Base-by-base conservation (phyloP, 1,139 yeast genomes). In the Saccharomycopsis hybrid region DNA sequence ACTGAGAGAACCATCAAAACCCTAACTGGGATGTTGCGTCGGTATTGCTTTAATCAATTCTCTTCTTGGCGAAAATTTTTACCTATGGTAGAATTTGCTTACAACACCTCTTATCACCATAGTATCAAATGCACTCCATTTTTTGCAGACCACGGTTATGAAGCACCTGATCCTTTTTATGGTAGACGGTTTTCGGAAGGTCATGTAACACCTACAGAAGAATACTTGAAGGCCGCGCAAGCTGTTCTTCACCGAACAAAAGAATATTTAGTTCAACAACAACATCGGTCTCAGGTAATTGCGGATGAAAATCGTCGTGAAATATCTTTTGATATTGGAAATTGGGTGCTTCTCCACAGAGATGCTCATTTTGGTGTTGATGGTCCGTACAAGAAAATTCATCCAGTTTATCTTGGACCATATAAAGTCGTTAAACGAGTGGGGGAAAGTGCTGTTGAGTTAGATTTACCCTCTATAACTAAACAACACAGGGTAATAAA, bases 51-150 rank as follows among this genome's bases (percentile, higher is more conserved):
- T 7, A 13, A 18, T 38, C 29, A 29, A 7, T 25, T 25, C 24
- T 29, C 13, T 4, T 28, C 24, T 25, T 38, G 41, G 41, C 24
- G 41, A 9, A 29, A 38, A 3, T 38, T 38, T 11, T 29, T 38
- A 5, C 41, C 41, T 8, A 38, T 38, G 4, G 27, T 38, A 3
- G 29, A 38, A 18, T 38, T 38, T 25, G 41, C 41, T 25, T 38
- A 38, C 11, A 38, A 38, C 11, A 38, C 24, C 27, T 29, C 24
- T 7, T 38, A 38, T 24, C 41, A 38, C 24, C 29, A 38, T 5
- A 25, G 29, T 24, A 38, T 38, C 7, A 38, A 38, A 38, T 38
- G 41, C 11, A 38, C 41, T 4, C 41, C 41, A 38, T 38, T 38
- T 29, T 38, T 38, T n/a, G 41, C 41, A 24, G 41, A 38, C 8